Percentiles rank a stretch among this genome's conserved stretches.
Conservation (phyloP, 2,329 filamentous ascomycete genomes). For the Pseudomassariella vexata region DNA sequence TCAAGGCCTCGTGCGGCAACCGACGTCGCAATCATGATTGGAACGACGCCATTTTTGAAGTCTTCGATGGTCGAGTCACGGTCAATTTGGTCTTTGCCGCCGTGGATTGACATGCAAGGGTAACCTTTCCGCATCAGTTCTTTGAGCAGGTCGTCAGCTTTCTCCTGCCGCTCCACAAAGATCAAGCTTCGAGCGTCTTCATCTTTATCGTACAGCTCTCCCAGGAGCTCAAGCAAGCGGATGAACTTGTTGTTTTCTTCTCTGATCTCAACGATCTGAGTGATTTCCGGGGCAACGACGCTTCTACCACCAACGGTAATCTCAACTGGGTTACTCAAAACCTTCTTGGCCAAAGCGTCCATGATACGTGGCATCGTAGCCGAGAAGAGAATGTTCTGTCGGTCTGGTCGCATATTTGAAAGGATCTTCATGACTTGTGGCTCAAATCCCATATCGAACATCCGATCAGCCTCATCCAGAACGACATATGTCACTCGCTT, state of each 20-base stretch:
- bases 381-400: conserved; percentile 92
- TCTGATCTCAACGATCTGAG: conserved; percentile 84
- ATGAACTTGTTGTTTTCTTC: conserved; percentile 79
- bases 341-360: conserved; percentile 84
- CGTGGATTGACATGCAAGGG: conserved; percentile 88
- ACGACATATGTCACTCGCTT: conserved; percentile 88
- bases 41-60: conserved; percentile 87
- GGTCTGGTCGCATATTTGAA: conserved; percentile 82
- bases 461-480: conserved; percentile 93
- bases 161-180: conserved; percentile 89
- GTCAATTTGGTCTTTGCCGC: conserved; percentile 89
- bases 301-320: conserved; percentile 86
- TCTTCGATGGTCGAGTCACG: conserved; percentile 88
- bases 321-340: conserved; percentile 77
- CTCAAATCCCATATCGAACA: conserved; percentile 99
- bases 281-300: conserved; percentile 87
- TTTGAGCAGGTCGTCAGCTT: conserved; percentile 72
- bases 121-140: conserved; percentile 81
- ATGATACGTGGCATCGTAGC: conserved; percentile 94
- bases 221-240: conserved; percentile 78
- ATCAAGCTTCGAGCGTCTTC: conserved; percentile 87
- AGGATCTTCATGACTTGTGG: conserved; percentile 97
- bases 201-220: conserved; percentile 78
- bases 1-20: conserved; percentile 93
- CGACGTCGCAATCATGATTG: conserved; percentile 88